A percentile compares a stretch with the other conserved stretches of the same genome.
These are phyloP conservation scores for Phascolomyces articulosus DNA, from an alignment of 371 early-diverging fungal species.

Conservation along the genomic window DNA sequence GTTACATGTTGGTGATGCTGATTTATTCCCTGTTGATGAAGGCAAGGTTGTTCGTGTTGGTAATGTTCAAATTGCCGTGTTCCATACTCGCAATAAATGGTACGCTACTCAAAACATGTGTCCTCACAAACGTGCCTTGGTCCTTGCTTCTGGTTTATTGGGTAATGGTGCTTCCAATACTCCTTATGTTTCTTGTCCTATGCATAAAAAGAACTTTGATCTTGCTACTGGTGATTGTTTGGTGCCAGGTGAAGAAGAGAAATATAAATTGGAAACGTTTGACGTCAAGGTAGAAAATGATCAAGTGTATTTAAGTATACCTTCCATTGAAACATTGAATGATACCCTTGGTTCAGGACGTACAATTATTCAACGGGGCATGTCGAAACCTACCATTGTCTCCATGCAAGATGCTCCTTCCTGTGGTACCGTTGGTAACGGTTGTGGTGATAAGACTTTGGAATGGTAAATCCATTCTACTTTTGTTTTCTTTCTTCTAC, in stretches of 20 bases:
- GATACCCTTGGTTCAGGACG: conserved; percentile 50
- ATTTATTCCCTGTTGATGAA: conserved; percentile 48
- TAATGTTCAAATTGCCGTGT: conserved; percentile 66
- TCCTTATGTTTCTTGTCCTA: conserved; percentile 68
- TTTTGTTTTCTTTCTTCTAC: not conserved
- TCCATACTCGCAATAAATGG: conserved; percentile 50
- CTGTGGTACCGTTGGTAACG: conserved; percentile 10
- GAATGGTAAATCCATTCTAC: conserved; percentile 16
- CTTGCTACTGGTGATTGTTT: conserved; percentile 55
- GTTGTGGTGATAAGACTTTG: conserved; percentile 22
- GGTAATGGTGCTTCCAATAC: conserved; percentile 38
- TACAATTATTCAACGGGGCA: conserved; percentile 44
- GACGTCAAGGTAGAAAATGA: conserved; percentile 51
- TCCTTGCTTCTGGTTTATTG: conserved; percentile 63
- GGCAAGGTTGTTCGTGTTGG: conserved; percentile 61
- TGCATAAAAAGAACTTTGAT: conserved; percentile 74
- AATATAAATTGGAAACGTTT: conserved; percentile 55
- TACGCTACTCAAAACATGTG: conserved; percentile 80
- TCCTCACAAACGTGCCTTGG: conserved; percentile 70
- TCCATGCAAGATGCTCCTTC: conserved; percentile 6
- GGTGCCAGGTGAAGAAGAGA: conserved; percentile 44
- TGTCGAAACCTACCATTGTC: conserved; percentile 12
- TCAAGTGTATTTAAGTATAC: conserved; percentile 51
- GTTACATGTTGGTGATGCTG: conserved; percentile 29
- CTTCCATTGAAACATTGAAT: conserved; percentile 49